Conservation (phyloP, 2,329 filamentous ascomycete species). For the Cercospora nicotianae region DNA sequence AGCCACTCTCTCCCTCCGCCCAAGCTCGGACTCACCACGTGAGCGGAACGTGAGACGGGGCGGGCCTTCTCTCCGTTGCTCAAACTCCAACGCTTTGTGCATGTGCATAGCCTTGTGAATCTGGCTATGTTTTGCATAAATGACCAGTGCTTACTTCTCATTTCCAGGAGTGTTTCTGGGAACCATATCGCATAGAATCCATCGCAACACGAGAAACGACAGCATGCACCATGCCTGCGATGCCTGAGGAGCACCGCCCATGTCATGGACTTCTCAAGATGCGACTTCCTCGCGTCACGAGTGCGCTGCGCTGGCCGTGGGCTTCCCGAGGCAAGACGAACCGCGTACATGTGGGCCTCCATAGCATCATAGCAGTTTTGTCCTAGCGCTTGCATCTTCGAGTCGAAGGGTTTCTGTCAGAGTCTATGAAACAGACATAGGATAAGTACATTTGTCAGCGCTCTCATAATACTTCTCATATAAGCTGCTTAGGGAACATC, state of each 20-base stretch:
- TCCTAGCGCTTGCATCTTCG: neutral
- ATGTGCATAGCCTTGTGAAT: too few relatives aligned
- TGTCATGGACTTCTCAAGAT: too few relatives aligned
- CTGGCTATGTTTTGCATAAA: too few relatives aligned
- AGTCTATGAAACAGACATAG: neutral
- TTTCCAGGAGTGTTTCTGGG: too few relatives aligned
- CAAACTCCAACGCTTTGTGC: too few relatives aligned
- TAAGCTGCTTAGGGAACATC: neutral
- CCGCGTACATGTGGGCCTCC: neutral
- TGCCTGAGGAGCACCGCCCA: too few relatives aligned
- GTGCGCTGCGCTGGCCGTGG: too few relatives aligned
- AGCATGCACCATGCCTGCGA: too few relatives aligned
- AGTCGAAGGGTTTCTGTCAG: constrained; percentile 19
- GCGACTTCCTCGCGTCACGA: too few relatives aligned
- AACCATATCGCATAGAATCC: too few relatives aligned
- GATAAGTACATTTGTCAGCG: constrained; percentile 23
- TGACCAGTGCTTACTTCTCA: too few relatives aligned
- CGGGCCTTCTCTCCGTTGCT: neutral
- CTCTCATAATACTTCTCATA: neutral
- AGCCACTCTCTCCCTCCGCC: neutral
- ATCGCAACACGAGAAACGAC: too few relatives aligned
- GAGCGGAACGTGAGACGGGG: neutral
- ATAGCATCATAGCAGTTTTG: constrained; percentile 7
- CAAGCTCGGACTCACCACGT: neutral
- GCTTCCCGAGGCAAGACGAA: neutral